Base-by-base conservation (phyloP, 2,329 filamentous ascomycete species). In the Nannizzia gypsea region DNA sequence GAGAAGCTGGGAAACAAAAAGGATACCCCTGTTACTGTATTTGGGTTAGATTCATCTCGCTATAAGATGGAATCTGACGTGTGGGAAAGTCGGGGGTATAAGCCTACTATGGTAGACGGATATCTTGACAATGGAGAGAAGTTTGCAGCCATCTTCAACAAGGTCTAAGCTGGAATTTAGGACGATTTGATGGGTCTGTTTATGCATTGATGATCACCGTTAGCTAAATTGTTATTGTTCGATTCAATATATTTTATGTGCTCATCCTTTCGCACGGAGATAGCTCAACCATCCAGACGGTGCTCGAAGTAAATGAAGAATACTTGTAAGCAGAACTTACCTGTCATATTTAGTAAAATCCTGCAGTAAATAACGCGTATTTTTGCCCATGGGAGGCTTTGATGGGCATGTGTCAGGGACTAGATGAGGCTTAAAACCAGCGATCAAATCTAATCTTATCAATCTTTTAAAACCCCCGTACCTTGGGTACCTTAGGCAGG, bases 1-100 rank as follows among this genome's bases (percentile, higher is more conserved):
- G 61, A 62, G 22, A 61, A 60, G 55, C 26, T 63, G 61, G 63
- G 54, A 13, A 15, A 22, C 20, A 20, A 26, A 9, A 26, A 48
- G 44, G 20, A 48, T 13, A 48, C 24, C 20, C 44, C 44, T 3
- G 8, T 58, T 31, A 28, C 56, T 55, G 57, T 57, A 52, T 46
- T 44, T 28, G 61, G 61, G 2, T 40, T 63, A 9, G 61, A 8
- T 6, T 48, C 46, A 34, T 5, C 3, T 11, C 24, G 55, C n/a
- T 62, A 60, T 20, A 57, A 60, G 58, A 36, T 6, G 11, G 6
- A 6, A 36, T 31, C 24, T 8, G 55, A 42, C 3, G 34, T 54
- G n/a, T 13, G 52, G 24, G 57, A 55, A 15, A 15, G 6, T 1
- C 28, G 9, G 17, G 54, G 58, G 26, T 58, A 24, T 26, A 26